Conservation (phyloP, 495 filamentous ascomycete genomes). For the Trichoderma orchidacearum region DNA sequence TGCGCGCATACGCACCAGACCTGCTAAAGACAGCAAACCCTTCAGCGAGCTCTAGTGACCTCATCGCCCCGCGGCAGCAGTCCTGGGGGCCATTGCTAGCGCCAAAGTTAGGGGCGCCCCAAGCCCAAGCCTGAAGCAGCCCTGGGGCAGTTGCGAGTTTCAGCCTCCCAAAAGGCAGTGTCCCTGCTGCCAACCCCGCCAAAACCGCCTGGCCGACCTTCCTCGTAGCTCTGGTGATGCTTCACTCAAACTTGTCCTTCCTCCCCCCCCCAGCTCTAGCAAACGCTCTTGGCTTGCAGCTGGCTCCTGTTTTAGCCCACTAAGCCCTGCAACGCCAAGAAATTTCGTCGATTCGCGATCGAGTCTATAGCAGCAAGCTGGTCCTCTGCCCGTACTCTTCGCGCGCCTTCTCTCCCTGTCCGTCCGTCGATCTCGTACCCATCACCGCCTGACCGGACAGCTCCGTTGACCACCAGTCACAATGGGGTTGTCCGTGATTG, state of each 20-base stretch:
- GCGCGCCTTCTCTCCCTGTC: not conserved
- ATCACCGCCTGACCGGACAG: not conserved
- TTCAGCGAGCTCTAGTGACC: not conserved
- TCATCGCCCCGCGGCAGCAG: not conserved
- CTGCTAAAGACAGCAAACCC: not conserved
- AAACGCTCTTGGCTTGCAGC: not conserved
- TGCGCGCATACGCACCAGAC: no score
- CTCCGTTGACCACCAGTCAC: not conserved
- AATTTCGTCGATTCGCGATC: not conserved
- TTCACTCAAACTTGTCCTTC: not conserved
- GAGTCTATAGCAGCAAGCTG: not conserved
- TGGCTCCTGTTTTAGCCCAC: not conserved
- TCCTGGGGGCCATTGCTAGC: not conserved
- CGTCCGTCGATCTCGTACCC: not conserved
- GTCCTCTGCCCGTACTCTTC: not conserved
- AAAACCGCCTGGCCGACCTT: not conserved
- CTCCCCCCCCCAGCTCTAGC: no score
- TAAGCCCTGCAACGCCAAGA: not conserved
- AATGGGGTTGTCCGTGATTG: constrained; percentile 18
- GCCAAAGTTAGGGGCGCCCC: not conserved
- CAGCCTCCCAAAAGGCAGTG: no score
- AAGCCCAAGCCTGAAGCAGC: not conserved
- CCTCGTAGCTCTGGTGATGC: not conserved
- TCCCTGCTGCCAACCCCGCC: not conserved
- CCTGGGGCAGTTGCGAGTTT: not conserved